Conservation (phyloP, 176 grass and related monocot genomes). For the Musa itinerans region DNA sequence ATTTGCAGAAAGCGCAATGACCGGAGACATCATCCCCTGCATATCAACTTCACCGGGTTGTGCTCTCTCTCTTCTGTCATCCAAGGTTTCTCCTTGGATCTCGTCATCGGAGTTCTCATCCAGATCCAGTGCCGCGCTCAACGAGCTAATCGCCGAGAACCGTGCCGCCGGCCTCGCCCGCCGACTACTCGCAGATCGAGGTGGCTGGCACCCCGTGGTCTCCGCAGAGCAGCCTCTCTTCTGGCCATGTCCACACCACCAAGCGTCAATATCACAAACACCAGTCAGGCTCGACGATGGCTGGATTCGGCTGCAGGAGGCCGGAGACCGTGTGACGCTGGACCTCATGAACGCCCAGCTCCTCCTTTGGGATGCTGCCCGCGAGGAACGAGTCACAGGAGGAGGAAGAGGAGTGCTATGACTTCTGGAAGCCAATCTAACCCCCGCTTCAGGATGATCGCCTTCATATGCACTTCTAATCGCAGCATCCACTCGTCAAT, state of each 20-base stretch:
- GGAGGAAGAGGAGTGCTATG: too few species aligned
- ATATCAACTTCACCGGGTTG: conserved; percentile 27
- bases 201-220: neutral
- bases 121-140: conserved; percentile 62
- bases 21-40: conserved; percentile 26
- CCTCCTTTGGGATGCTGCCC: too few species aligned
- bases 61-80: conserved; percentile 86
- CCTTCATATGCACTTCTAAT: too few species aligned
- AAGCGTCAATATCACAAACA: neutral
- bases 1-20: conserved; percentile 28
- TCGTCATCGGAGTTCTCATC: conserved; percentile 36
- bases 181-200: conserved; percentile 40
- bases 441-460: too few species aligned
- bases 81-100: conserved; percentile 39
- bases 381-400: too few species aligned
- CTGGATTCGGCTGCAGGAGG: conserved; percentile 1
- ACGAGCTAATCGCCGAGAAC: conserved; percentile 89
- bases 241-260: conserved; percentile 24
- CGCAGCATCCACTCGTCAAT: too few species aligned
- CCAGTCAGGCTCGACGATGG: conserved; percentile 1
- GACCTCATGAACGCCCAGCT: too few species aligned
- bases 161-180: conserved; percentile 48
- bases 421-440: too few species aligned
- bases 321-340: conserved; percentile 42
- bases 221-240: neutral